Evolutionary conservation across 495 filamentous ascomycete genomes (phyloP), one percentile per base, ranked within the genome.

Genomic region (Tirmania nivea): DNA sequence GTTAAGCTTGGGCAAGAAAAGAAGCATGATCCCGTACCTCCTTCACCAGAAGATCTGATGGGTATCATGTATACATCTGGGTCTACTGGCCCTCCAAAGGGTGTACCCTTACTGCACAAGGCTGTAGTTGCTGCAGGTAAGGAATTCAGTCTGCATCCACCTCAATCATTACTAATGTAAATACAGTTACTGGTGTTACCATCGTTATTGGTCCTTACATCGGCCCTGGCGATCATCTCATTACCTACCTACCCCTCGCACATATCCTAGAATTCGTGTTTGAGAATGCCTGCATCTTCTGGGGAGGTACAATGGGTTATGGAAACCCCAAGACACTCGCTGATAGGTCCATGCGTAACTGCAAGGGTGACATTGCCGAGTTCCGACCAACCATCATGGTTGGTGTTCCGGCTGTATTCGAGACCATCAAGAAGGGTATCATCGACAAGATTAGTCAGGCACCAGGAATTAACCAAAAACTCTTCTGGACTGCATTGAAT

Each of bases 1-100:
- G 67, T 77, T 56, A 79, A 90, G 69, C 70, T 83, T 47, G 90
- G 90, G 60, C 75, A 86, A 66, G 79, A 84, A 56, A 90, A 92
- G 63, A 79, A 76, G 9, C 77, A 79, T 48, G 88, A 95, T 9
- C 77, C 84, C 16, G 79, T 84, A 16, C 82, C 86, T 39, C 88
- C 90, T 3, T 68, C 71, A 25, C 75, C 84, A 2, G 84, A 94
- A 50, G 89, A 94, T 65, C 76, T 97, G 11, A 90, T 83, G 74
- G 94, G 90, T 66, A 93, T 97, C 67, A 97, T 97, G 90, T 97
- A 96, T 72, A 97, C 90, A 2, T 96, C 90, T 34, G 90, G 90
- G 47, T 94, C 89, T n/a, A 97, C 90, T 5, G 90, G 90, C 50
- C 77, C 87, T 0, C 90, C 90, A 36, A 97, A 96, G 74, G 90